phyloP scores from a whole-genome alignment of 805 yeast genomes.

The Jamesozyma spencerorum region DNA sequence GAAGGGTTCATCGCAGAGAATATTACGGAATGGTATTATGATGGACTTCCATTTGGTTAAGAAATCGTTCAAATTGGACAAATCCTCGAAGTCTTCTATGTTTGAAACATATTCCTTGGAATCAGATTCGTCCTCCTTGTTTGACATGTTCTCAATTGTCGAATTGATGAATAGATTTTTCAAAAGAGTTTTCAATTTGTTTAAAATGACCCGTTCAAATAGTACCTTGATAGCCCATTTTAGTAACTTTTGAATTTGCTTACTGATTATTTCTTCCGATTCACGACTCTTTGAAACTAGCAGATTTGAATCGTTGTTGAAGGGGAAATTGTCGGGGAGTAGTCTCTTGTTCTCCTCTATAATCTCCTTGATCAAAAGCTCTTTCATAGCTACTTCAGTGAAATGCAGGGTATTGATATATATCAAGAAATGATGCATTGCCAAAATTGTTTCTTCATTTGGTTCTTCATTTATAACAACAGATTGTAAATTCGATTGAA shows the following conservation, averaged over 20 bases:
- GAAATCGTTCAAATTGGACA: slow-evolving; percentile 39
- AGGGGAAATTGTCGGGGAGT: slow-evolving; percentile 32
- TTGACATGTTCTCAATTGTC: slow-evolving; percentile 5
- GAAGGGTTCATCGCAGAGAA: slow-evolving; percentile 47
- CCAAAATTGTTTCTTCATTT: slow-evolving; percentile 24
- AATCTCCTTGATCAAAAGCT: slow-evolving; percentile 35
- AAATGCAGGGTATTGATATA: slow-evolving; percentile 65
- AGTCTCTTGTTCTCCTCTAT: slow-evolving; percentile 26
- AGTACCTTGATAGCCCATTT: slow-evolving; percentile 36
- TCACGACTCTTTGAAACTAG: slow-evolving; percentile 22
- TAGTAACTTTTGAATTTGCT: slow-evolving; percentile 26
- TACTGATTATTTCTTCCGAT: slow-evolving; percentile 18
- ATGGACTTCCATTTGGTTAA: slow-evolving; percentile 54
- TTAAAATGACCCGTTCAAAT: slow-evolving; percentile 30
- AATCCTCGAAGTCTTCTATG: slow-evolving; percentile 31
- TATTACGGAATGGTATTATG: slow-evolving; percentile 55
- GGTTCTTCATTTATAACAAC: slow-evolving; percentile 26
- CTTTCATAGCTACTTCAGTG: slow-evolving; percentile 48
- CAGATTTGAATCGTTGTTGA: slow-evolving; percentile 28
- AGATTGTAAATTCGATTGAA: slow-evolving; percentile 28
- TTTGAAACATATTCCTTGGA: slow-evolving; percentile 20
- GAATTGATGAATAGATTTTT: slow-evolving; percentile 33
- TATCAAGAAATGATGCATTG: slow-evolving; percentile 51
- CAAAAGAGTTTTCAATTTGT: slow-evolving; percentile 35
- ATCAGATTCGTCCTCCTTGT: background rate